Conservation (phyloP, 805 yeast species). For the Pichia gijzeniarum region DNA sequence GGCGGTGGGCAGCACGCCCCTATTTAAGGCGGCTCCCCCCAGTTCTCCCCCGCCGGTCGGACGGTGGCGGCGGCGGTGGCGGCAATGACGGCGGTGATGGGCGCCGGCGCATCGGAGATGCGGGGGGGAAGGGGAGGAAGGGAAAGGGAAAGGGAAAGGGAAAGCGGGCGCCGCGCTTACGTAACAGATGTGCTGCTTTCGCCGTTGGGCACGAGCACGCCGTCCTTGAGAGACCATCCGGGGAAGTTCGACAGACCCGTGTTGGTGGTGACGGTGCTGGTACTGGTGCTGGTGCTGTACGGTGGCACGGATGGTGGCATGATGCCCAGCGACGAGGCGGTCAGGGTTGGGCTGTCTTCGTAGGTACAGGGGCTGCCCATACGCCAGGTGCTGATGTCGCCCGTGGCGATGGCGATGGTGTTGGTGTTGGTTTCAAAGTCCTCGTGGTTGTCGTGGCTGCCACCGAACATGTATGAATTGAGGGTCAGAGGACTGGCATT, state of each 20-base stretch:
- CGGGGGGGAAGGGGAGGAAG: not conserved
- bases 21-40: no score
- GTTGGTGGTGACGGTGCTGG: not conserved
- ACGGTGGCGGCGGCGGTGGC: no score
- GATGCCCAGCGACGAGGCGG: no score
- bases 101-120: constrained; percentile 17
- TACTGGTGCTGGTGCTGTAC: not conserved
- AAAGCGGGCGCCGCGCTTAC: no score
- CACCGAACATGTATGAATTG: not conserved
- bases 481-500: not conserved
- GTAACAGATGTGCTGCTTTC: not conserved
- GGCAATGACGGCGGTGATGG: constrained; percentile 3
- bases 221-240: constrained; percentile 6
- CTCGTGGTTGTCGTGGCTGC: not conserved
- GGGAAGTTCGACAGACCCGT: not conserved
- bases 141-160: no score
- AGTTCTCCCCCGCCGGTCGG: no score
- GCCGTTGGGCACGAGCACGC: constrained; percentile 11
- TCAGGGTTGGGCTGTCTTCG: no score
- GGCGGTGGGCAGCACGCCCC: no score
- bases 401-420: not conserved
- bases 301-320: no score
- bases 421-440: not conserved
- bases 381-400: no score
- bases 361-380: no score